Evolutionary conservation across 2,329 filamentous ascomycete genomes (phyloP), one percentile per base, ranked within the genome.

Genomic region (Hymenoscyphus infarciens): DNA sequence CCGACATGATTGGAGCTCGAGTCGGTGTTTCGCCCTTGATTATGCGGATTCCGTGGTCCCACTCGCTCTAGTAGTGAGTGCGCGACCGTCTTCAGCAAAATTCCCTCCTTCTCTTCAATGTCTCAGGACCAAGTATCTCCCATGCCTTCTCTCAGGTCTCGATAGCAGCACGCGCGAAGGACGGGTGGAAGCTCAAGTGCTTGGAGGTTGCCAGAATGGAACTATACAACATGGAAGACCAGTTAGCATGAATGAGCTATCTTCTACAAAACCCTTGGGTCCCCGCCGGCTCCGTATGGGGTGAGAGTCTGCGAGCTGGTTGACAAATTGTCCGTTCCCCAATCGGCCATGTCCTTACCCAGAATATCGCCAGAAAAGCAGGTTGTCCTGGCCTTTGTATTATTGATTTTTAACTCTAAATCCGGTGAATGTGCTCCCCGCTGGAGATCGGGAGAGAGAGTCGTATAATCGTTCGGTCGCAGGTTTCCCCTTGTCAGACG

Each of bases 1-100:
- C 82, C 72, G 87, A 81, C 85, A 86, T 85, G 61, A 60, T 69
- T 31, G 58, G 42, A 22, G 42, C 42, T 49, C 19, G 7, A 49
- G 19, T 49, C 42, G 42, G 42, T 49, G 42, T 49, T 49, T 49
- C 42, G 42, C 42, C 63, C 64, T 59, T 55, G 45, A 35, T 56
- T 66, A 52, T 65, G 60, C 62, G 62, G 59, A 55, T 57, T 29
- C 60, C 60, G 38, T 60, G 61, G 56, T 56, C 61, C 65, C 66
- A 65, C 59, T 58, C 65, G 60, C 61, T 22, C 54, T 35, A 42
- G 39, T 49, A 54, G 16, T 63, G 49, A 64, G 59, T 54, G 69
- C 69, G 63, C 71, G 67, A 64, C 70, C 65, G 56, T 63, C 64
- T 67, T 56, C 54, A 64, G 59, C 61, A 60, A 53, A 63, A 60